phyloP scores from a whole-genome alignment of 306 rosid species.

The Oxytropis ochrocephala region DNA sequence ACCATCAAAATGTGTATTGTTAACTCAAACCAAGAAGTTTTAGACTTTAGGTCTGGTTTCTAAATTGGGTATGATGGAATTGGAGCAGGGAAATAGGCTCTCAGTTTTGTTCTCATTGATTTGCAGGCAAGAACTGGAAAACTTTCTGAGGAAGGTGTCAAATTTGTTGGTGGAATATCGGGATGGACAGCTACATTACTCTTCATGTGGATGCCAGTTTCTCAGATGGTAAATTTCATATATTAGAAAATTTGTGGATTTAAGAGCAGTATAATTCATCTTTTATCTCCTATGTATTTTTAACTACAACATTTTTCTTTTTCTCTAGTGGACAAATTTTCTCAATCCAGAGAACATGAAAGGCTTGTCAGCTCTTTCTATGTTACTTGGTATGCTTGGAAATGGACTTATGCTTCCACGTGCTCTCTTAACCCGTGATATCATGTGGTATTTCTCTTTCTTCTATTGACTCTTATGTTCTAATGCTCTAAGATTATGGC shows the following conservation, averaged over 20 bases:
- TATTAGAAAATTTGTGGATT: constrained; percentile 1
- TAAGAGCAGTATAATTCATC: constrained; percentile 5
- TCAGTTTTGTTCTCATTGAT: constrained; percentile 21
- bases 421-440: constrained; percentile 72
- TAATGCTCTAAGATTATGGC: neutral
- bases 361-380: constrained; percentile 88
- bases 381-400: constrained; percentile 92
- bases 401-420: constrained; percentile 89
- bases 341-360: constrained; percentile 89
- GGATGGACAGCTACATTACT: constrained; percentile 98
- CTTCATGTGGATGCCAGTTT: constrained; percentile 99
- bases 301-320: constrained; percentile 18
- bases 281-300: constrained; percentile 3
- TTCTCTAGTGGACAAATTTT: constrained; percentile 89
- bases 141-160: constrained; percentile 62
- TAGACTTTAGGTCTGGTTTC: neutral
- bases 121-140: constrained; percentile 75
- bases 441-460: constrained; percentile 75
- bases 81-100: constrained; percentile 15
- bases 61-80: constrained; percentile 1
- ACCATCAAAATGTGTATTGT: neutral
- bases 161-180: constrained; percentile 84
- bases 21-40: constrained; percentile 6
- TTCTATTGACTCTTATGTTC: neutral
- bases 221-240: constrained; percentile 66